Percentiles rank a stretch among this genome's conserved stretches.
Evolutionary conservation across 768 basidiomycete species (phyloP).

Genomic region (Austroboletus festivus): DNA sequence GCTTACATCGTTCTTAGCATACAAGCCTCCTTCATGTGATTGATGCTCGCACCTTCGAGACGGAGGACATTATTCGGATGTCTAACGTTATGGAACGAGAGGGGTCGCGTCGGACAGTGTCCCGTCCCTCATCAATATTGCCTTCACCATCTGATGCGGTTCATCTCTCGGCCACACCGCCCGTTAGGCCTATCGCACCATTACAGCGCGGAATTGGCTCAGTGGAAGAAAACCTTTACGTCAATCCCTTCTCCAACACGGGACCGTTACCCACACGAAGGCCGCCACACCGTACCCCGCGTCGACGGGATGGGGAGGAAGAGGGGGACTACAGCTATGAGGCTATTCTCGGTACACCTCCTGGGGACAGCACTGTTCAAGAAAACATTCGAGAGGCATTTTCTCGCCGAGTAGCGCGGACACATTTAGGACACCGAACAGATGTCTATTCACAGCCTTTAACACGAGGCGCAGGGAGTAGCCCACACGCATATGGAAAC

Average conservation of each 20-base stretch:
- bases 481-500: conserved; percentile 13
- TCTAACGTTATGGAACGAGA: conserved; percentile 37
- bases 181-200: conserved; percentile 16
- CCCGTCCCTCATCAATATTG: conserved; percentile 10
- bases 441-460: conserved; percentile 25
- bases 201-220: conserved; percentile 44
- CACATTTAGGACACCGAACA: conserved; percentile 27
- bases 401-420: conserved; percentile 45
- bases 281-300: conserved; percentile 18
- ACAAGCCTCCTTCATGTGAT: conserved; percentile 78
- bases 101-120: conserved; percentile 9
- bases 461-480: conserved; percentile 12
- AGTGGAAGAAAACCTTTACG: conserved; percentile 57
- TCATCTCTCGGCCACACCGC: conserved; percentile 9
- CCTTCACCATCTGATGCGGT: conserved; percentile 10
- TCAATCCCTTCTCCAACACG: conserved; percentile 12
- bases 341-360: conserved; percentile 52
- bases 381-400: conserved; percentile 56
- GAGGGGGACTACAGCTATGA: conserved; percentile 37
- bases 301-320: conserved; percentile 25
- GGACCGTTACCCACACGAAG: conserved; percentile 19
- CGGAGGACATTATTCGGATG: conserved; percentile 63
- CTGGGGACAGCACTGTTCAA: conserved; percentile 55
- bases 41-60: conserved; percentile 84
- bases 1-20: conserved; percentile 49